These are phyloP conservation scores for Epichloe coenophiala DNA, from an alignment of 2,329 filamentous ascomycete genomes.

Conservation along the genomic window DNA sequence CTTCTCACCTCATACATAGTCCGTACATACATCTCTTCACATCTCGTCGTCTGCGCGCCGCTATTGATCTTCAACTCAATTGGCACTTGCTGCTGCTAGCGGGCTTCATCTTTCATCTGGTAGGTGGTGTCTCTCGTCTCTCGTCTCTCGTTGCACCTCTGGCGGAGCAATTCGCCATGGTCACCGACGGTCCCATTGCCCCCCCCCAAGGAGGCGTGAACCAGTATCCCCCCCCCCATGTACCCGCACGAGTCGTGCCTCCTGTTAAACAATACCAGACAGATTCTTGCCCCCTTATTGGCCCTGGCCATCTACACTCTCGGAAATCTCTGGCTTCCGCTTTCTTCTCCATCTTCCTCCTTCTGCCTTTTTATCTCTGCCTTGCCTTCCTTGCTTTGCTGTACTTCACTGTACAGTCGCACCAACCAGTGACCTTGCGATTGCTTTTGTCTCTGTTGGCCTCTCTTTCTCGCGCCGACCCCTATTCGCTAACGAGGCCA, in stretches of 20 bases:
- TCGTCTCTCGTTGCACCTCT: background rate
- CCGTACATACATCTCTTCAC: background rate
- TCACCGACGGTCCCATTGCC: background rate
- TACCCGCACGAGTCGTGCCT: slow-evolving; percentile 6
- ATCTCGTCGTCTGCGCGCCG: background rate
- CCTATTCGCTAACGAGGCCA: background rate
- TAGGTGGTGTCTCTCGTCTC: background rate
- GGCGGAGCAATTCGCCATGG: background rate
- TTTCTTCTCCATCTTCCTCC: background rate
- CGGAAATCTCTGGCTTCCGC: background rate
- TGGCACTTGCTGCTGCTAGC: slow-evolving; percentile 1
- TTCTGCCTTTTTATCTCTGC: background rate
- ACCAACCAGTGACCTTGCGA: background rate
- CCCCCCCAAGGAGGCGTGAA: background rate
- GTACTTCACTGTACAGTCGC: background rate
- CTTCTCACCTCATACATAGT: background rate
- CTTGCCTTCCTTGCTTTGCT: background rate
- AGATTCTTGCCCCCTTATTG: background rate
- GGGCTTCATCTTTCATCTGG: background rate
- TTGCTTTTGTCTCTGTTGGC: background rate
- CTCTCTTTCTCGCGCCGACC: background rate
- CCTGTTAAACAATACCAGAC: slow-evolving; percentile 1
- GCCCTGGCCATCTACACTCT: background rate
- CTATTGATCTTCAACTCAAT: background rate
- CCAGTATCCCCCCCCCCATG: background rate